phyloP scores from a whole-genome alignment of 441 rosid genomes.

The Croton laevigatus region DNA sequence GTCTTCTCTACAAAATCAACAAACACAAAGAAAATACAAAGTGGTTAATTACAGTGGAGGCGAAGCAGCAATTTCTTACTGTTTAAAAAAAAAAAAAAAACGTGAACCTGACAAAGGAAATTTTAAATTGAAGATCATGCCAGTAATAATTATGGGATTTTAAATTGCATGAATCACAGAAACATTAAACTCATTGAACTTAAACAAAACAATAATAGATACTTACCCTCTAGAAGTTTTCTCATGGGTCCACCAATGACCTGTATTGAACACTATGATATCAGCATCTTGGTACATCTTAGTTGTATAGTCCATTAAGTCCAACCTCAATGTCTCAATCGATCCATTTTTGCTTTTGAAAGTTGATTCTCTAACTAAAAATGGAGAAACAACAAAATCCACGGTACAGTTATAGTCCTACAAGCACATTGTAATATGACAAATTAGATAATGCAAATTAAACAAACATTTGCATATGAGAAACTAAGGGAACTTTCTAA shows the following conservation, averaged over 20 bases:
- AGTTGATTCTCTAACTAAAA: slow-evolving; percentile 65
- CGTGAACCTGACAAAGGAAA: neutral
- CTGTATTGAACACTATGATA: slow-evolving; percentile 65
- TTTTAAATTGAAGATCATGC: neutral
- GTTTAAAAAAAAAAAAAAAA: neutral
- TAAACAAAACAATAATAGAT: slow-evolving; percentile 1
- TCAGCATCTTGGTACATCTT: slow-evolving; percentile 62
- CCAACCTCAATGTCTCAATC: slow-evolving; percentile 60
- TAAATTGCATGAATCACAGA: neutral
- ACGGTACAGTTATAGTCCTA: slow-evolving; percentile 72
- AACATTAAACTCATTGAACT: neutral
- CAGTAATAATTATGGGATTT: neutral
- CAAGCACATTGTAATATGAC: slow-evolving; percentile 13
- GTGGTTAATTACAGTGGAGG: neutral
- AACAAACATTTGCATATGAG: neutral
- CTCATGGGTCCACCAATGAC: slow-evolving; percentile 95
- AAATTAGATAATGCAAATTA: neutral
- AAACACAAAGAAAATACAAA: slow-evolving; percentile 1
- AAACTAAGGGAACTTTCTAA: neutral
- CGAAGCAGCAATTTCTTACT: neutral
- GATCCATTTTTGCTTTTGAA: slow-evolving; percentile 37
- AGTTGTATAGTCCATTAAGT: slow-evolving; percentile 57
- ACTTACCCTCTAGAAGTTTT: slow-evolving; percentile 72
- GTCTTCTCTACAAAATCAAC: slow-evolving; percentile 38
- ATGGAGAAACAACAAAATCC: slow-evolving; percentile 66